Evolutionary conservation across 305 asterid species (phyloP).

Genomic region (Solanum aculeatissimum): DNA sequence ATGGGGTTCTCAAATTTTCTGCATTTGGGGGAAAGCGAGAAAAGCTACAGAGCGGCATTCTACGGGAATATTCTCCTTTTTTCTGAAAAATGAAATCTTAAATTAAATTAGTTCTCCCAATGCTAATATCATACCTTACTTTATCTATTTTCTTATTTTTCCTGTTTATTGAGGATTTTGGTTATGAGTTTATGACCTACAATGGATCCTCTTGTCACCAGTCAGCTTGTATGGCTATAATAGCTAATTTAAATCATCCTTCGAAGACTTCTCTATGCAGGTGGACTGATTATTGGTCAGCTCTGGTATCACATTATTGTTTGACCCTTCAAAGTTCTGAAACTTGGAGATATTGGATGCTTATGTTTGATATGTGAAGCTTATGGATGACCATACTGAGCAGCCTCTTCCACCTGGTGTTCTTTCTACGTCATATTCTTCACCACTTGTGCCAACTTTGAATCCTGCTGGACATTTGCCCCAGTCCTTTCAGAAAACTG

Average conservation of each 20-base stretch:
- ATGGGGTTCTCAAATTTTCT: not conserved
- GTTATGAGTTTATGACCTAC: not conserved
- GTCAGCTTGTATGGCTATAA: not conserved
- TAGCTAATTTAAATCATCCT: not conserved
- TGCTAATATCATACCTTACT: not conserved
- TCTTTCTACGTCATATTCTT: constrained; percentile 17
- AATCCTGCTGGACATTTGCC: constrained; percentile 6
- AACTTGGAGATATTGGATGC: not conserved
- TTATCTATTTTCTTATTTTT: not conserved
- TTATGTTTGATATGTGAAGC: constrained; percentile 1
- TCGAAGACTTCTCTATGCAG: not conserved
- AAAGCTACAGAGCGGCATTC: not conserved
- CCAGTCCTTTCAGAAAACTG: constrained; percentile 1
- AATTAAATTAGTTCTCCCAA: not conserved
- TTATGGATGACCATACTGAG: constrained; percentile 33
- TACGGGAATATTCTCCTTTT: not conserved
- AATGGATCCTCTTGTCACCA: not conserved
- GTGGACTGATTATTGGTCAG: not conserved
- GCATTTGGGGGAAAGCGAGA: not conserved
- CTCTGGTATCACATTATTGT: not conserved
- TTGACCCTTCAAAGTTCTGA: not conserved
- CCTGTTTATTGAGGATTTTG: not conserved
- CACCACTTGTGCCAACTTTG: constrained; percentile 9
- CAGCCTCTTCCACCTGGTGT: constrained; percentile 47
- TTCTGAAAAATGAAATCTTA: not conserved